Percentiles rank a stretch among this genome's conserved stretches.
Evolutionary conservation across 495 filamentous ascomycete species (phyloP).

Genomic region (Talaromyces proteolyticus): DNA sequence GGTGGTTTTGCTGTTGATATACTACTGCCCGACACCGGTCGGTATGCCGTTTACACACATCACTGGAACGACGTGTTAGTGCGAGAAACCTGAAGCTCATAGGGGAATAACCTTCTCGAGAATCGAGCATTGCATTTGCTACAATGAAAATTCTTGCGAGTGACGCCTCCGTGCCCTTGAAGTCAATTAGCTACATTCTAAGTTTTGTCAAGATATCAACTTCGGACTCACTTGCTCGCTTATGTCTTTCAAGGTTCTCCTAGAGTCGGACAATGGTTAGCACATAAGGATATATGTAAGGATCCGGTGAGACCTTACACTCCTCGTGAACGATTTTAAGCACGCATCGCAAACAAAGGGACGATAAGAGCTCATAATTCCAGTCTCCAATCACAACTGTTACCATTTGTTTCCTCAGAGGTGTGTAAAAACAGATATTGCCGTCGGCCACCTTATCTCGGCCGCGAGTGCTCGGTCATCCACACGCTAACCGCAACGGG

Average conservation of each 20-base stretch:
- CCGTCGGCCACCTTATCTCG: too few species aligned
- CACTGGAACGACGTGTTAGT: not conserved
- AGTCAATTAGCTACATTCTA: not conserved
- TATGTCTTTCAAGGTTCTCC: slow-evolving; percentile 12
- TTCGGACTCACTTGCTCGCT: slow-evolving; percentile 9
- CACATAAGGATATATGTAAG: not conserved
- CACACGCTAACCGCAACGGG: too few species aligned
- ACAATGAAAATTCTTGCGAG: slow-evolving; percentile 9
- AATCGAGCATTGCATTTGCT: slow-evolving; percentile 8
- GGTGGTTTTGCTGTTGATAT: not conserved
- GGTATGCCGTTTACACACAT: slow-evolving; percentile 10
- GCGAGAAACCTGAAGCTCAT: slow-evolving; percentile 2
- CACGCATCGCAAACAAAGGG: slow-evolving; percentile 10
- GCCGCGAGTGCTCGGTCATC: too few species aligned
- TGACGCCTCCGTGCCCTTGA: slow-evolving; percentile 7
- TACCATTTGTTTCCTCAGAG: not conserved
- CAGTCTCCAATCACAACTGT: not conserved
- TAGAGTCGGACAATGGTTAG: slow-evolving; percentile 3
- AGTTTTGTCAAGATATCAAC: not conserved
- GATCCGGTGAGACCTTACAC: slow-evolving; percentile 7
- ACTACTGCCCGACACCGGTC: slow-evolving; percentile 5
- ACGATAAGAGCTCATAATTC: slow-evolving; percentile 2
- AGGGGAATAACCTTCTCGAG: slow-evolving; percentile 7
- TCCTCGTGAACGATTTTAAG: slow-evolving; percentile 8
- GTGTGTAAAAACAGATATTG: too few species aligned